Percentiles rank a stretch among this genome's conserved stretches.
phyloP scores from a whole-genome alignment of 176 grass and related monocot species.

The Otatea glauca region DNA sequence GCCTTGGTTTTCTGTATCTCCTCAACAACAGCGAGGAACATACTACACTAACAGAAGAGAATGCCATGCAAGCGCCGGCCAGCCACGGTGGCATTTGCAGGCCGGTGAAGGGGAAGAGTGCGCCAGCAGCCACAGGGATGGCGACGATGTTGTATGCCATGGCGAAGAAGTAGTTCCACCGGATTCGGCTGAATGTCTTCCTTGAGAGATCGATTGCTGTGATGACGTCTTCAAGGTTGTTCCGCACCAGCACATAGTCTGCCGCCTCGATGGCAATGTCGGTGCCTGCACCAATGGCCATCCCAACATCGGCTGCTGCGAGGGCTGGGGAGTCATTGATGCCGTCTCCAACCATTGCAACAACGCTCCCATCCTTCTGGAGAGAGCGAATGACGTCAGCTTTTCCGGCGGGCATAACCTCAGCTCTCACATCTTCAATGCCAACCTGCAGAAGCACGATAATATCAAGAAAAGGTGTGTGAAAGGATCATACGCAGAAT shows the following conservation, averaged over 20 bases:
- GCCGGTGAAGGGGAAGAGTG: conserved; percentile 66
- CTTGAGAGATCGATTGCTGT: conserved; percentile 91
- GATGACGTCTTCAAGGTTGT: conserved; percentile 90
- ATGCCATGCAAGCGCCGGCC: conserved; percentile 87
- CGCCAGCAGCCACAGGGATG: conserved; percentile 68
- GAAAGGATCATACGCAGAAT: conserved; percentile 8
- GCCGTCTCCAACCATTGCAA: conserved; percentile 85
- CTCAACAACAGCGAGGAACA: conserved; percentile 89
- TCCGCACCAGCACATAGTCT: conserved; percentile 79
- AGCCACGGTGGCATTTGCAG: conserved; percentile 82
- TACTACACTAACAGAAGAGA: conserved; percentile 89
- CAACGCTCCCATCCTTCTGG: conserved; percentile 63
- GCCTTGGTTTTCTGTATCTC: conserved; percentile 88
- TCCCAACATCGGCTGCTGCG: conserved; percentile 79
- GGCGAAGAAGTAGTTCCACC: conserved; percentile 88
- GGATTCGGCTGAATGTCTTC: conserved; percentile 77
- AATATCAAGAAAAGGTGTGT: background rate
- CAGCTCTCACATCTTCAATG: conserved; percentile 81
- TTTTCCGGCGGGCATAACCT: conserved; percentile 77
- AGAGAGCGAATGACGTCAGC: conserved; percentile 55
- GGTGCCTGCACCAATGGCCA: conserved; percentile 84
- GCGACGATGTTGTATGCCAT: conserved; percentile 72
- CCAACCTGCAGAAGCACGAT: conserved; percentile 55
- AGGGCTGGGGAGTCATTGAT: conserved; percentile 88
- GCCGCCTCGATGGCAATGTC: conserved; percentile 85